These are phyloP conservation scores for Trifolium dubium DNA, from an alignment of 306 rosid species.

Conservation along the genomic window DNA sequence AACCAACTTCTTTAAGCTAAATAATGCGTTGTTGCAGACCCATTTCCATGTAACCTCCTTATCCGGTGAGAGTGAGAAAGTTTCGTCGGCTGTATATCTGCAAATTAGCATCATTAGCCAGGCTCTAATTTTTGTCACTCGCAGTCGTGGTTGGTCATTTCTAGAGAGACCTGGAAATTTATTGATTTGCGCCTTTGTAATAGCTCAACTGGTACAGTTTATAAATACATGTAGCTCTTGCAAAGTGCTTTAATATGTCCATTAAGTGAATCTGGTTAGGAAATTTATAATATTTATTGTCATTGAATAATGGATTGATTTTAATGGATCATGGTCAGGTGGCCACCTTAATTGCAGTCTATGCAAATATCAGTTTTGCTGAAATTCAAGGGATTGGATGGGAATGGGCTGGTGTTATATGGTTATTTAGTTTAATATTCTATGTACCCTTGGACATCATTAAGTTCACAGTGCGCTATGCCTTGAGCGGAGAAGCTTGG, in stretches of 20 bases:
- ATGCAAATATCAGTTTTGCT: constrained; percentile 79
- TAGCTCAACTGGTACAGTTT: constrained; percentile 76
- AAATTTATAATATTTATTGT: not conserved
- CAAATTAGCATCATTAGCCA: constrained; percentile 92
- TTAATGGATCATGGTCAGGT: constrained; percentile 54
- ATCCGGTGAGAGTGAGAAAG: constrained; percentile 60
- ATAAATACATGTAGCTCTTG: constrained; percentile 12
- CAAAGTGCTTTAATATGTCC: constrained; percentile 5
- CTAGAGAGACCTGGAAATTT: constrained; percentile 78
- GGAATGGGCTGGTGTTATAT: constrained; percentile 90
- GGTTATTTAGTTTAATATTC: constrained; percentile 80
- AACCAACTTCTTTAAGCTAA: constrained; percentile 25
- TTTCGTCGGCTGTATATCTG: constrained; percentile 77
- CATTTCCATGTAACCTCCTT: constrained; percentile 61
- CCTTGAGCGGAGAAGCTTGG: constrained; percentile 86
- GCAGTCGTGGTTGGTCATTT: constrained; percentile 79
- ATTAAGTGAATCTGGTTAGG: not conserved
- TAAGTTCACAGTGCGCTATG: constrained; percentile 76
- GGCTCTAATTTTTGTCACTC: constrained; percentile 87
- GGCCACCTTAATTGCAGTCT: constrained; percentile 83
- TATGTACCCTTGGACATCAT: constrained; percentile 79
- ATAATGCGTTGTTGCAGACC: constrained; percentile 54
- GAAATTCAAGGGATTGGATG: constrained; percentile 79
- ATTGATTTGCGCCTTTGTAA: constrained; percentile 76
- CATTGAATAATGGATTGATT: constrained; percentile 37